Conservation (phyloP, 2,329 filamentous ascomycete genomes). For the Cordyceps javanica region DNA sequence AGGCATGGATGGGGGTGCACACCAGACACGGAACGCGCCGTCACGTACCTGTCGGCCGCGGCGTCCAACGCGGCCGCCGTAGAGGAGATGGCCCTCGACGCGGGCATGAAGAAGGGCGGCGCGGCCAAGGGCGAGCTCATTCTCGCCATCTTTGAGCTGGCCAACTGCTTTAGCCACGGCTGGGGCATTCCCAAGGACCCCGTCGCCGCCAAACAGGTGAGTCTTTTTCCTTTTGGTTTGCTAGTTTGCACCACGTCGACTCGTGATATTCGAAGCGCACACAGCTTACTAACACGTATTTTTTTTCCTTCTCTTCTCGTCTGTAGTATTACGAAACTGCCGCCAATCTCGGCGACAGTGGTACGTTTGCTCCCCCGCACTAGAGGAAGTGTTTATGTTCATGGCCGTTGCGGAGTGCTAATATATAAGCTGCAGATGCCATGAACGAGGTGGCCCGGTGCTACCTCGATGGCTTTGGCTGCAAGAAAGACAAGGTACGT, state of each 20-base stretch:
- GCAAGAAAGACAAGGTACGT: conserved; percentile 96
- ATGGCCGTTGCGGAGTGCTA: background rate
- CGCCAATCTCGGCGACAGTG: conserved; percentile 87
- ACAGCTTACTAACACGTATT: background rate
- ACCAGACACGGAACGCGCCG: conserved; percentile 64
- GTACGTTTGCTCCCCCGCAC: conserved; percentile 33
- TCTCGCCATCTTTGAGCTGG: conserved; percentile 91
- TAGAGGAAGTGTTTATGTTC: background rate
- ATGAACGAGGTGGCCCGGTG: conserved; percentile 98
- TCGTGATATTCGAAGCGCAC: too few species aligned
- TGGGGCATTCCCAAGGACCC: conserved; percentile 89
- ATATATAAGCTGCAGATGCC: conserved; percentile 54
- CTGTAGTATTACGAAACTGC: conserved; percentile 91
- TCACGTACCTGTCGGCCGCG: conserved; percentile 80
- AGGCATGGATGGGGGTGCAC: conserved; percentile 92
- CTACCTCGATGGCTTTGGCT: conserved; percentile 93
- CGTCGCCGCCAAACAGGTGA: conserved; percentile 69
- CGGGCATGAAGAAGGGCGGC: conserved; percentile 88
- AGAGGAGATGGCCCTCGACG: conserved; percentile 76
- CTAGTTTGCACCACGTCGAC: too few species aligned
- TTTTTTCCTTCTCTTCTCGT: background rate
- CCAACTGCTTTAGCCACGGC: conserved; percentile 86
- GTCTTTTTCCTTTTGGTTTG: conserved; percentile 18
- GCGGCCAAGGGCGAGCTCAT: conserved; percentile 94
- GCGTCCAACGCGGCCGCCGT: conserved; percentile 85